Conservation (phyloP, 164 flowering plant species). For the Houttuynia cordata region DNA sequence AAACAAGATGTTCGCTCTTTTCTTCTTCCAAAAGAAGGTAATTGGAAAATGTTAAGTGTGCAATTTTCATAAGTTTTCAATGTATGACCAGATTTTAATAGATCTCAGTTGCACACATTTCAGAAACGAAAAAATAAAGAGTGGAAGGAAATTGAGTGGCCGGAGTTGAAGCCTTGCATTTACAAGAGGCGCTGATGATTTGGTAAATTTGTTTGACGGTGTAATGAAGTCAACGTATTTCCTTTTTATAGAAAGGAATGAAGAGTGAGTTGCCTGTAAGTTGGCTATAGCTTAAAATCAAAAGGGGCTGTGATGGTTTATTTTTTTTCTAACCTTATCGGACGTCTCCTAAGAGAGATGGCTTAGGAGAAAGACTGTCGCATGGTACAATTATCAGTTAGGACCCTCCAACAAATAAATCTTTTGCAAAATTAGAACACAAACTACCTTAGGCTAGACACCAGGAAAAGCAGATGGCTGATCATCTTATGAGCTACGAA, state of each 20-base stretch:
- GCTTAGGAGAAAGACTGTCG: no score
- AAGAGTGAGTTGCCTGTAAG: no score
- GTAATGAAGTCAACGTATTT: not conserved
- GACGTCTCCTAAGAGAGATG: not conserved
- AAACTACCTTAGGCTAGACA: slow-evolving; percentile 8
- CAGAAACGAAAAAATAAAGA: slow-evolving; percentile 34
- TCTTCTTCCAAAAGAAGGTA: slow-evolving; percentile 75
- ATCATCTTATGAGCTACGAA: slow-evolving; percentile 8
- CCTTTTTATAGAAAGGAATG: no score
- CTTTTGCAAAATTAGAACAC: not conserved
- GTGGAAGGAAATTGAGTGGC: slow-evolving; percentile 55
- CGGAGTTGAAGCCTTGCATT: slow-evolving; percentile 79
- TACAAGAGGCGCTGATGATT: slow-evolving; percentile 69
- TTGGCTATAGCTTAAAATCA: no score
- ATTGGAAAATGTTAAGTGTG: not conserved
- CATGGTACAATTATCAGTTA: no score
- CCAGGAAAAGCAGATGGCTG: slow-evolving; percentile 3
- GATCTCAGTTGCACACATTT: not conserved
- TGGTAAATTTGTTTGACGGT: not conserved
- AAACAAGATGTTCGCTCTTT: slow-evolving; percentile 82
- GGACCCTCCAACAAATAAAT: no score
- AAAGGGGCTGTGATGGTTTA: no score
- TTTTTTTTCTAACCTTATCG: not conserved
- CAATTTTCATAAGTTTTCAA: not conserved
- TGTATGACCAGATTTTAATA: not conserved